A percentile compares a stretch with the other conserved stretches of the same genome.
Evolutionary conservation across 495 filamentous ascomycete species (phyloP).

Genomic region (Sabuloglossum arenarium): DNA sequence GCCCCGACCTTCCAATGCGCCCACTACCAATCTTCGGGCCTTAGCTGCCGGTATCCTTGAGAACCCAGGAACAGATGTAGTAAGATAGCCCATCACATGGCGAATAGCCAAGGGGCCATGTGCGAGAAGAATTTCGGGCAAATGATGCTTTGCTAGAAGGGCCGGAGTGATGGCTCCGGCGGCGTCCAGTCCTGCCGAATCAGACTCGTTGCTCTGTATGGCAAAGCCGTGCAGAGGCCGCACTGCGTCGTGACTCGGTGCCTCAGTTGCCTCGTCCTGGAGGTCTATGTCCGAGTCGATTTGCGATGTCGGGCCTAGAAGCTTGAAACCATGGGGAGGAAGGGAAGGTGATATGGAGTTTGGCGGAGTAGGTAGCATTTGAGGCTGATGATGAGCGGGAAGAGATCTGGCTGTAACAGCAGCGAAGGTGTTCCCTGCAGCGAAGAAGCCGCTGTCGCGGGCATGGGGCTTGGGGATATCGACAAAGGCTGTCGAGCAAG

Average conservation of each 20-base stretch:
- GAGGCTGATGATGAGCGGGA: slow-evolving; percentile 24
- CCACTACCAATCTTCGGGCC: slow-evolving; percentile 71
- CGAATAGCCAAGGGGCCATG: slow-evolving; percentile 87
- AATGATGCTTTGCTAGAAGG: slow-evolving; percentile 77
- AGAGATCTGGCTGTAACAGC: slow-evolving; percentile 34
- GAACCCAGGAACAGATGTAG: slow-evolving; percentile 83
- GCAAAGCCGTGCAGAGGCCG: slow-evolving; percentile 14
- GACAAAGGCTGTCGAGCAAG: slow-evolving; percentile 38
- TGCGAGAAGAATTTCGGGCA: slow-evolving; percentile 72
- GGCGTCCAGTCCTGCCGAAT: slow-evolving; percentile 37
- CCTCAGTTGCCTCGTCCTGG: slow-evolving; percentile 31
- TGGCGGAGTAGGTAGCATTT: slow-evolving; percentile 71
- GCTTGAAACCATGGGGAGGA: slow-evolving; percentile 56
- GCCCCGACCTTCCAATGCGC: slow-evolving; percentile 58
- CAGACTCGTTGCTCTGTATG: slow-evolving; percentile 7
- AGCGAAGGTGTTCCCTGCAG: slow-evolving; percentile 38
- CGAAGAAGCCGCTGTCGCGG: slow-evolving; percentile 17
- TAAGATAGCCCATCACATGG: slow-evolving; percentile 82
- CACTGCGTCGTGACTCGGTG: slow-evolving; percentile 20
- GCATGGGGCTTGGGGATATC: slow-evolving; percentile 48
- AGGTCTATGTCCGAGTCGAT: slow-evolving; percentile 75
- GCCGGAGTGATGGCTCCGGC: slow-evolving; percentile 64
- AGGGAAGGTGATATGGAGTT: slow-evolving; percentile 89
- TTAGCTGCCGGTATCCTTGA: slow-evolving; percentile 79
- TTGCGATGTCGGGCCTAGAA: slow-evolving; percentile 22